Conservation (phyloP, 345 rosid genomes). For the Raphanus sativus region DNA sequence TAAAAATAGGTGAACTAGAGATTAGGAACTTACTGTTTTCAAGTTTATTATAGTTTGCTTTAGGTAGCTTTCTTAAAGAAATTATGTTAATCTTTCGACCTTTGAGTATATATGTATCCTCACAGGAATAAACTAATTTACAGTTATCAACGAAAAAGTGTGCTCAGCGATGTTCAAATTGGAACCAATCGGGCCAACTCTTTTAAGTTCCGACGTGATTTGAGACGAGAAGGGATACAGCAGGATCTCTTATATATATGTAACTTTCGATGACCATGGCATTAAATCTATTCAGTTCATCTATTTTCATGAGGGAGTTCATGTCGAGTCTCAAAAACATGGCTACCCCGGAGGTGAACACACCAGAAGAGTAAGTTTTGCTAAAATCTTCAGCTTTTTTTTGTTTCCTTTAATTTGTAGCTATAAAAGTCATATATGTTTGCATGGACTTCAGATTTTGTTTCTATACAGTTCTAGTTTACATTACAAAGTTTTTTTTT, state of each 20-base stretch:
- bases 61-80: neutral
- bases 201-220: neutral
- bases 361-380: neutral
- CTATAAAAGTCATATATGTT: neutral
- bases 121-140: neutral
- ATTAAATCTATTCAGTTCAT: conserved; percentile 4
- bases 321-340: neutral
- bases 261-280: neutral
- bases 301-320: neutral
- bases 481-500: neutral
- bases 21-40: neutral
- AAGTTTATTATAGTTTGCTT: neutral
- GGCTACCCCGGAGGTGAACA: neutral
- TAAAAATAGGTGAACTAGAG: neutral
- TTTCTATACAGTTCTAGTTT: neutral
- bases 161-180: conserved; percentile 1
- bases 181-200: neutral
- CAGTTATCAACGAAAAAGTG: neutral
- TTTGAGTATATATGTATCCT: neutral
- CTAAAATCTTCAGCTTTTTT: neutral
- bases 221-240: conserved; percentile 16
- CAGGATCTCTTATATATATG: conserved; percentile 7
- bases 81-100: neutral
- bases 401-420: neutral
- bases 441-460: neutral